Base-by-base conservation (phyloP, 2,329 filamentous ascomycete genomes). In the Pezicula carpinea region DNA sequence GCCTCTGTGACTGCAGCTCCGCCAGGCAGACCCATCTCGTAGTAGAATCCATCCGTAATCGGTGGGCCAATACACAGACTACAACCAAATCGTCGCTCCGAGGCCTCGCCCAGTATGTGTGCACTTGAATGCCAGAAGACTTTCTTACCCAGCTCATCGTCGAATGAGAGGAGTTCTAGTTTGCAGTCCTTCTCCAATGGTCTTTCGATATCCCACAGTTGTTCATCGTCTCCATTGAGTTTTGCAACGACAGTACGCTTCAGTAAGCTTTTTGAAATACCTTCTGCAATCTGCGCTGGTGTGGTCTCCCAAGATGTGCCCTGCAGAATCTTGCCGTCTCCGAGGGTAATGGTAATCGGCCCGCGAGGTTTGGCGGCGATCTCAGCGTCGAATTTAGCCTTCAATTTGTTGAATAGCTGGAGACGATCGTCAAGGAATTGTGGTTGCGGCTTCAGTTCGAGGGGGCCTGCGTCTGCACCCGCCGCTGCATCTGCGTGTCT, bases 121-220 rank as follows among this genome's bases (percentile, higher is more conserved):
- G 93, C 93, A 60, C 86, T 92, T 17, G 89, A 95, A 69, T 97
- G 93, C 92, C 92, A 99, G 73, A 96, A 99, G 47, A 97, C 92
- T 66, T 89, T 89, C 72, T 93, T 91, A 61, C 89, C 92, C 70
- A 61, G 63, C 41, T 75, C 71, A 55, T 77, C 69, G 62, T 89
- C 83, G 59, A 97, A 99, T 54, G 87, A 83, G 53, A 97, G 76
- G 45, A 96, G 76, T 62, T 91, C 86, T 22, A 99, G 78, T 58
- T 81, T 86, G 73, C 89, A 93, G 72, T 84, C 89, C 69, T 82
- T 83, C 75, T 97, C 93, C 31, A 99, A 72, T 5, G 92, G 92
- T 46, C 93, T 77, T 62, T 92, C 89, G 55, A 99, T 72, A 71
- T 99, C 93, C 93, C 92, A 99, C 10, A 97, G 75, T 63, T 88